Conservation (phyloP, 108 stramenopile species). For the Nitzschia palea region DNA sequence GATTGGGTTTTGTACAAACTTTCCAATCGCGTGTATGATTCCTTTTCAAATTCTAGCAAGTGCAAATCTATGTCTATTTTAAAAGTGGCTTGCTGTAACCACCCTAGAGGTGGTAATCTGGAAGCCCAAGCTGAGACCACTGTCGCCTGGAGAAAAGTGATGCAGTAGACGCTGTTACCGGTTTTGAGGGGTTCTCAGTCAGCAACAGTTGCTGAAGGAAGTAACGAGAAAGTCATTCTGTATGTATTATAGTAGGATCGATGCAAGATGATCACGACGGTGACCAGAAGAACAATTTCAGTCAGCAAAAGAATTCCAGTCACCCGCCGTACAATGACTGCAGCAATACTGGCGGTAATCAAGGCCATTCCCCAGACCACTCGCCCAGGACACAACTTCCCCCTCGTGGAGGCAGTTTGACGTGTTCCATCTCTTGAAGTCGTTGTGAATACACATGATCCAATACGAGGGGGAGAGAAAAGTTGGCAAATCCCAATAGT, state of each 20-base stretch:
- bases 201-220: no score
- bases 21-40: no score
- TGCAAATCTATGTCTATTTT: no score
- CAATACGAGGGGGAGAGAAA: conserved; percentile 4
- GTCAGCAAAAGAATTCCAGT: neutral
- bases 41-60: neutral
- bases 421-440: neutral
- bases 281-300: neutral
- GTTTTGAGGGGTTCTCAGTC: no score
- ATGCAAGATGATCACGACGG: neutral
- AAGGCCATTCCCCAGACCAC: conserved; percentile 3
- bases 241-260: no score
- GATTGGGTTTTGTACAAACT: no score
- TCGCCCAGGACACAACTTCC: neutral
- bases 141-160: no score
- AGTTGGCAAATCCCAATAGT: conserved; percentile 16
- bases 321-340: conserved; percentile 4
- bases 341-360: conserved; percentile 5
- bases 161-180: no score
- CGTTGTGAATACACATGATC: conserved; percentile 1
- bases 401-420: neutral
- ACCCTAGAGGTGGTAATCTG: neutral
- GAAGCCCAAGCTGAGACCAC: no score
- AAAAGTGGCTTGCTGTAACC: neutral
- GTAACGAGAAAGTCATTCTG: no score